phyloP scores from a whole-genome alignment of 345 rosid genomes.

The Chamaenerion angustifolium region DNA sequence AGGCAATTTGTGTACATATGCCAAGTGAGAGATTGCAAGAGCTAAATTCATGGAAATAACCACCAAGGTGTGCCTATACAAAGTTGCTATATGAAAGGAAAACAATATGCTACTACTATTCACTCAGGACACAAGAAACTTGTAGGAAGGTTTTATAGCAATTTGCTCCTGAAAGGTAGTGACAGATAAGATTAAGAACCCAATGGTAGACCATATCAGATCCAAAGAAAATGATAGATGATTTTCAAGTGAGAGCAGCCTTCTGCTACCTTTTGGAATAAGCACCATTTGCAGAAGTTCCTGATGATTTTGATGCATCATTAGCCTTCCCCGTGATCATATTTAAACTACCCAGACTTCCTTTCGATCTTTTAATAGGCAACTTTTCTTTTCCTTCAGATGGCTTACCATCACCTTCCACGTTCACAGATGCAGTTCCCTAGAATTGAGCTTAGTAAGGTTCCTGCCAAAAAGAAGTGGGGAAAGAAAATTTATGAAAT shows the following conservation, averaged over 20 bases:
- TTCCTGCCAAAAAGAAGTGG: constrained; percentile 6
- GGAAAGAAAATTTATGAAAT: constrained; percentile 5
- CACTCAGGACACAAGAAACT: too few species aligned
- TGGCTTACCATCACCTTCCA: constrained; percentile 66
- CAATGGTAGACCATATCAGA: too few species aligned
- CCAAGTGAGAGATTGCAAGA: too few species aligned
- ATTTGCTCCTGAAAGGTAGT: too few species aligned
- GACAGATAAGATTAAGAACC: too few species aligned
- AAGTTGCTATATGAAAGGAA: too few species aligned
- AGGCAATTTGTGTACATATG: too few species aligned
- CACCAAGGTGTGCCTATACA: too few species aligned
- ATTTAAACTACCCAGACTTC: constrained; percentile 92
- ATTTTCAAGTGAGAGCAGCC: constrained; percentile 1
- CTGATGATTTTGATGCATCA: constrained; percentile 56
- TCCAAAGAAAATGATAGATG: background rate
- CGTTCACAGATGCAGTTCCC: constrained; percentile 65
- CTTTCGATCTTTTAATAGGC: constrained; percentile 96
- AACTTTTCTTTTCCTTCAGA: constrained; percentile 82
- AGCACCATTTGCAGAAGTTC: constrained; percentile 68
- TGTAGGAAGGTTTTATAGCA: too few species aligned
- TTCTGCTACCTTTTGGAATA: constrained; percentile 64
- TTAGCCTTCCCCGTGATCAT: constrained; percentile 76
- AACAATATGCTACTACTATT: too few species aligned
- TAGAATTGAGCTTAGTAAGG: constrained; percentile 17
- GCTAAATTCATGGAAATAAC: too few species aligned